Evolutionary conservation across 2,329 filamentous ascomycete species (phyloP).

Genomic region (Aspergillus texensis): DNA sequence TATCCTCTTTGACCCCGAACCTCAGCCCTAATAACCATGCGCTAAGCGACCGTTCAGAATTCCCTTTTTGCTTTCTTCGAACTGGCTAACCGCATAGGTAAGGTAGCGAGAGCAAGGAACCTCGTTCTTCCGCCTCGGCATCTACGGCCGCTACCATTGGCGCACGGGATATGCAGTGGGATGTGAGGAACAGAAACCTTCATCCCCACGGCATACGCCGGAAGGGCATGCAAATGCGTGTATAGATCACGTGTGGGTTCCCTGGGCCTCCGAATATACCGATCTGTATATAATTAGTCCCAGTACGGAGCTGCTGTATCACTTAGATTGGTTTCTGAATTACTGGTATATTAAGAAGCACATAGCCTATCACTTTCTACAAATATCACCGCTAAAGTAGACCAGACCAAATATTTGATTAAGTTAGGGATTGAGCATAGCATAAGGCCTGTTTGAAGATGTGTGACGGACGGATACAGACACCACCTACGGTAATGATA

Average conservation of each 20-base stretch:
- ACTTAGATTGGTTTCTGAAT: background rate
- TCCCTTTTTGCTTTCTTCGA: background rate
- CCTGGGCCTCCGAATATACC: background rate
- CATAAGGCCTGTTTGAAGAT: background rate
- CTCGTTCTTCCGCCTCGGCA: background rate
- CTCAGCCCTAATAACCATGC: slow-evolving; percentile 20
- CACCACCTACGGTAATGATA: background rate
- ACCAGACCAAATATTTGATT: background rate
- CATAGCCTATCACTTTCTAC: background rate
- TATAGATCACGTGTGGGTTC: slow-evolving; percentile 8
- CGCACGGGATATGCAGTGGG: background rate
- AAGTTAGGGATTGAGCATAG: background rate
- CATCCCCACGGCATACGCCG: slow-evolving; percentile 17
- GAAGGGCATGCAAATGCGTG: slow-evolving; percentile 12
- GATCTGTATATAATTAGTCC: background rate
- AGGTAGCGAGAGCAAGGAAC: slow-evolving; percentile 2
- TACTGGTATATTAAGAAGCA: background rate
- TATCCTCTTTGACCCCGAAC: slow-evolving; percentile 8
- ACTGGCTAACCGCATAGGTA: background rate
- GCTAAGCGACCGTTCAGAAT: slow-evolving; percentile 15
- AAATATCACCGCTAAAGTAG: background rate
- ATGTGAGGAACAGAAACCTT: slow-evolving; percentile 6
- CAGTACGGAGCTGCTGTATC: background rate
- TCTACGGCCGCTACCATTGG: background rate
- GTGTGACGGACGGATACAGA: background rate